Base-by-base conservation (phyloP, 192 early-diverging fungal genomes). In the Phycomyces nitens region DNA sequence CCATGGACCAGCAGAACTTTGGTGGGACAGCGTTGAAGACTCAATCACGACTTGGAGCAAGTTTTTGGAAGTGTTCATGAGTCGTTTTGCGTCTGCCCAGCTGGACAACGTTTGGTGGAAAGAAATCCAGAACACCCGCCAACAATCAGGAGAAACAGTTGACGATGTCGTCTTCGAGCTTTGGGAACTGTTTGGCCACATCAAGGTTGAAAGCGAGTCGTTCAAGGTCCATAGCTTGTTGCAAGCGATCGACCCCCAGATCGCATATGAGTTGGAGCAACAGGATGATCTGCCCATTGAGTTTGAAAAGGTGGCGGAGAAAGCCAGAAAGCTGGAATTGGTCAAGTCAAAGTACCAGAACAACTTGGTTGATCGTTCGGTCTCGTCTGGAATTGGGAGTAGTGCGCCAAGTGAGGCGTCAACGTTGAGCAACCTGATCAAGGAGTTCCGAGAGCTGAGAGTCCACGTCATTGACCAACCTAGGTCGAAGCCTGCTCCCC, bases 211-310 rank as follows among this genome's bases (percentile, higher is more conserved):
- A 0, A 41, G 26, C 8, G 20, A 61, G 0, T 29, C 12, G 2
- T 49, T 49, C 3, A 61, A 49, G 49, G 27, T 38, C 9, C 27
- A 29, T 38, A 51, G 43, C 1, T 61, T 52, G 11, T 26, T 61
- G 0, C 23, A 61, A n/a, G 59, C 59, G 5, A 22, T 61, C 6
- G 4, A 60, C 3, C 44, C 58, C 0, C 23, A 29, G 15, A 50
- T 60, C 29, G 58, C 58, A 18, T 50, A 27, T 44, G 58, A 60
- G 24, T 21, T 60, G 11, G 58, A 60, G 27, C 9, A 12, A 10
- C 24, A 8, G 11, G 43, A 49, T 49, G 18, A 7, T 29, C 4
- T 50, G 1, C 1, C 21, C 2, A 2, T 15, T 16, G 5, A 15
- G 0, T 20, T 49, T 6, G 20, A 60, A 24, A 22, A 22, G 6